Evolutionary conservation across 2,329 filamentous ascomycete genomes (phyloP), one percentile per base, ranked within the genome.

Genomic region (Alternaria tenuissima): DNA sequence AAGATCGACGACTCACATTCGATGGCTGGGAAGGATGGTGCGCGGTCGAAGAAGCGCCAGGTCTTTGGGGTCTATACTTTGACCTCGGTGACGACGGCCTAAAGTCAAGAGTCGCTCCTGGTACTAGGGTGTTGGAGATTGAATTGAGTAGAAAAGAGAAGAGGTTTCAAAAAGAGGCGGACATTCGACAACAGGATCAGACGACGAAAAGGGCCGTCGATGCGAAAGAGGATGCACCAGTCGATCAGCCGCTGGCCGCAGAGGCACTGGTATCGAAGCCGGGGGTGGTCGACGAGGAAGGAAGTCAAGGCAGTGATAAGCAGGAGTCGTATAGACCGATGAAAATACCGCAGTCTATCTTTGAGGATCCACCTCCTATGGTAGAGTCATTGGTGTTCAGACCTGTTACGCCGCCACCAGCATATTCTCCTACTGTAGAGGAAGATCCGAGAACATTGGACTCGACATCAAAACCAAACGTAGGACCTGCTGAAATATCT

Each of bases 101-200:
- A 14, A 61, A 52, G 14, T 63, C 65, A 1, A 86, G 84, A 66
- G 74, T 87, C 4, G 77, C 80, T 0, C 71, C 76, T 51, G 84
- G 81, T 3, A 84, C 80, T 3, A 77, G 82, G 12, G 81, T 88
- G 0, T 77, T 88, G 7, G 86, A 88, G 54, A 73, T 89, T 3
- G 85, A 88, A 69, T 72, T 88, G 24, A 78, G 78, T 2, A 78
- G 86, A 11, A 82, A 81, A 20, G 86, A 88, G 69, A 83, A 82
- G 73, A 79, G 80, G 55, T 79, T 71, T 57, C 62, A 71, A 58
- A 76, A 72, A 54, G 74, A 77, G 30, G 32, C 28, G 1, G 59
- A 62, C 6, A 67, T 44, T 1, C 65, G 73, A 24, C 63, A 73
- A 41, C 58, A 72, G 20, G 74, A 77, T 44, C 76, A 77, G 55